phyloP scores from a whole-genome alignment of 495 filamentous ascomycete species.

The Penicillium desertorum region DNA sequence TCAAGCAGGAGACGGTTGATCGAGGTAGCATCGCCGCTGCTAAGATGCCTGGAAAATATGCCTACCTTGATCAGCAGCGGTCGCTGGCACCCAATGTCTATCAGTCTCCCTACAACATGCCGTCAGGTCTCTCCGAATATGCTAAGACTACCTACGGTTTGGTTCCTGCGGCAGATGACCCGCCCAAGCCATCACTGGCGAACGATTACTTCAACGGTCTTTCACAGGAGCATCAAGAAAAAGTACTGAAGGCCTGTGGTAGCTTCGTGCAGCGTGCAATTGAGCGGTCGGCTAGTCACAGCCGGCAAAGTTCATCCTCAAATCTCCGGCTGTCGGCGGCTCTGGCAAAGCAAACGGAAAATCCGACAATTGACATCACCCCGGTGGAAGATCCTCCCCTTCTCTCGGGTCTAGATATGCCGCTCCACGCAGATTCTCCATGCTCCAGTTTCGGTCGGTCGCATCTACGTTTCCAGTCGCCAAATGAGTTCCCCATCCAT shows the following conservation, averaged over 20 bases:
- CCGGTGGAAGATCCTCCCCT: slow-evolving; percentile 44
- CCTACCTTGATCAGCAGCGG: slow-evolving; percentile 47
- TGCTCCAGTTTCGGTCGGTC: slow-evolving; percentile 51
- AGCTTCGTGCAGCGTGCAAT: slow-evolving; percentile 49
- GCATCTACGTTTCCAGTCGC: slow-evolving; percentile 48
- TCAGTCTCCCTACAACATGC: slow-evolving; percentile 51
- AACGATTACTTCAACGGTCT: slow-evolving; percentile 49
- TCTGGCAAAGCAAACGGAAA: slow-evolving; percentile 47
- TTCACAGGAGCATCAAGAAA: slow-evolving; percentile 42
- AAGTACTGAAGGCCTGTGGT: slow-evolving; percentile 49
- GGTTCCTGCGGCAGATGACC: slow-evolving; percentile 37
- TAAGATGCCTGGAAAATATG: slow-evolving; percentile 45
- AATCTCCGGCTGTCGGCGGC: slow-evolving; percentile 47
- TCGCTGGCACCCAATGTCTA: slow-evolving; percentile 46
- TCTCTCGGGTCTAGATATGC: slow-evolving; percentile 42
- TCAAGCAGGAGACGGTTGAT: slow-evolving; percentile 39
- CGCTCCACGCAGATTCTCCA: slow-evolving; percentile 48
- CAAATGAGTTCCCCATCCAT: slow-evolving; percentile 46
- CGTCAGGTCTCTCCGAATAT: slow-evolving; percentile 47
- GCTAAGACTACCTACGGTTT: slow-evolving; percentile 45
- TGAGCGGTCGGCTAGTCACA: slow-evolving; percentile 44
- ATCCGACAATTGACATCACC: slow-evolving; percentile 51
- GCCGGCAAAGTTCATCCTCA: slow-evolving; percentile 44
- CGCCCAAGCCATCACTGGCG: slow-evolving; percentile 44
- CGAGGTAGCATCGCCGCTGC: slow-evolving; percentile 34